Evolutionary conservation across 805 yeast genomes (phyloP), one percentile per base, ranked within the genome.

Genomic region (Yamadazyma takamatsuzukensis): DNA sequence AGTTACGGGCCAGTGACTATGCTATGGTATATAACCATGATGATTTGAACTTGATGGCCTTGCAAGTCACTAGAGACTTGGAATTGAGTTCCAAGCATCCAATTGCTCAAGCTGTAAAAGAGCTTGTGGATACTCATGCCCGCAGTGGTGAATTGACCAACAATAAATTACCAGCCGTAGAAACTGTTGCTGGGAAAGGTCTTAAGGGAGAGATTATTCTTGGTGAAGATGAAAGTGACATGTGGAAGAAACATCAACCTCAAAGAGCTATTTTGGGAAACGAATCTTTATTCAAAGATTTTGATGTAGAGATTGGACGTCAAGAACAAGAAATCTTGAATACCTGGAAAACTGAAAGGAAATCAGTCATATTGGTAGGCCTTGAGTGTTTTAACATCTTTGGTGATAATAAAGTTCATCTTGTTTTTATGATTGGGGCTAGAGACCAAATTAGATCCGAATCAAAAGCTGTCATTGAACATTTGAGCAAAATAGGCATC

Each of bases 21-120:
- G 54, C 64, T 3, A 44, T 64, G 26, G 49, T 43, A 15, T 37
- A 35, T 7, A n/a, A 13, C 5, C 27, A 25, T 3, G 45, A 51
- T 26, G 44, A 42, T n/a, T 24, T 47, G 5, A 35, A 46, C 17
- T 39, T 37, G 25, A 23, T 30, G 14, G 63, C 64, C 3, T 46
- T 72, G 4, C 82, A 79, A 49, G 53, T 72, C 1, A 61, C 78
- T 0, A 61, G 76, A 39, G 83, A 78, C 39, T 52, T 82, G 40
- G 93, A 83, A 43, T 48, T 65, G 16, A 68, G 73, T 12, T 81
- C 89, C 0, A 76, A 70, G 26, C 93, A 83, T 53, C 89, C 90
- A 1, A 60, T 83, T 25, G 80, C 85, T 0, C 49, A 58, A 16
- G 81, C 87, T 0, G 73, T 82, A 2, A 68, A 68, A 23, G 35